Conservation (phyloP, 176 grass and related monocot species). For the Bothriochloa decipiens region DNA sequence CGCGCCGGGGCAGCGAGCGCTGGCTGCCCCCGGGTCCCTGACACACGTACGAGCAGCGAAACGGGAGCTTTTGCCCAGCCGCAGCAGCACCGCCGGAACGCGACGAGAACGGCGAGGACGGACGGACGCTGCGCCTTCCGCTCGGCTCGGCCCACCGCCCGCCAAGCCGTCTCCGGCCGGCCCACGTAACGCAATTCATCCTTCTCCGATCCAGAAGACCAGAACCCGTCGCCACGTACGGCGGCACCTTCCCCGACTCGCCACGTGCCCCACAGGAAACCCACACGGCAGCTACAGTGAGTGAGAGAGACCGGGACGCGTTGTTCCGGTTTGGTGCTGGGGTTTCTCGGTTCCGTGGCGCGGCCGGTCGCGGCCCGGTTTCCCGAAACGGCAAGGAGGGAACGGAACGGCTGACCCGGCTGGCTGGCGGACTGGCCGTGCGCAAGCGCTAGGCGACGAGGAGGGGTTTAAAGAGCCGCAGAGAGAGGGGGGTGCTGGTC, state of each 20-base stretch:
- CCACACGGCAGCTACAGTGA: no score
- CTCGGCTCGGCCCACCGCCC: no score
- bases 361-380: not conserved
- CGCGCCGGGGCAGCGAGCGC: no score
- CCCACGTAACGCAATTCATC: no score
- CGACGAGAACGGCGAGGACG: not conserved
- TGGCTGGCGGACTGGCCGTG: not conserved
- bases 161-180: no score
- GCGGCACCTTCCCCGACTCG: not conserved
- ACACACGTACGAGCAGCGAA: not conserved
- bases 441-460: slow-evolving; percentile 18
- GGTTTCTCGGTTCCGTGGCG: not conserved
- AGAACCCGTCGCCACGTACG: no score
- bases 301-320: no score
- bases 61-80: not conserved
- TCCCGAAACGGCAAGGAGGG: slow-evolving; percentile 35
- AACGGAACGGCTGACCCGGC: not conserved
- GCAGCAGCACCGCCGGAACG: no score
- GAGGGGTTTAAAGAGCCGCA: not conserved
- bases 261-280: not conserved
- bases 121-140: not conserved
- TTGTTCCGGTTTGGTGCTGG: not conserved
- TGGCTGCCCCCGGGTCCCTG: not conserved
- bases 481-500: no score
- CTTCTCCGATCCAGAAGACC: no score